Conservation (phyloP, 208 protist species). For the Vickermania ingenoplastis region DNA sequence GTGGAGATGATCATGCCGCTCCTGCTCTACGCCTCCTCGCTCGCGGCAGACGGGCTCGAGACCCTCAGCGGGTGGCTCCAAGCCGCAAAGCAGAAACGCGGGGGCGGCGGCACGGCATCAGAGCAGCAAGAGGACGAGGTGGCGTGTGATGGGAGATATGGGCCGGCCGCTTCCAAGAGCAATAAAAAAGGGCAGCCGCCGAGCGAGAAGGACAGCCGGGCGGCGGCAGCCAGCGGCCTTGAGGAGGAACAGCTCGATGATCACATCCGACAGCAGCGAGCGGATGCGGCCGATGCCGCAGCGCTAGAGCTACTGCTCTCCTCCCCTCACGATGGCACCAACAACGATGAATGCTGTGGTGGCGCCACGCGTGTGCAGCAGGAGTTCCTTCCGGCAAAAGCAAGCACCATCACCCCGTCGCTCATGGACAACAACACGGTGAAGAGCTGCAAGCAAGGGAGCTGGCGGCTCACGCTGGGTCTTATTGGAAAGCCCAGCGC, state of each 20-base stretch:
- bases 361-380: constrained; percentile 4
- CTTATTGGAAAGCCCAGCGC: constrained; percentile 90
- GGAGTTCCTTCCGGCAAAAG: neutral
- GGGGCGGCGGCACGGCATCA: constrained; percentile 3
- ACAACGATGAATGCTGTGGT: neutral
- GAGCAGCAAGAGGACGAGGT: neutral
- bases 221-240: neutral
- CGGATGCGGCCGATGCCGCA: constrained; percentile 5
- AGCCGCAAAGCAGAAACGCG: constrained; percentile 4
- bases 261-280: constrained; percentile 5
- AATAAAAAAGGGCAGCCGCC: neutral
- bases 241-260: constrained; percentile 3
- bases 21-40: constrained; percentile 36
- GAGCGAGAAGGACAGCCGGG: neutral
- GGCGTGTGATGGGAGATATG: too few species aligned
- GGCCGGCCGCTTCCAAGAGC: constrained; percentile 1
- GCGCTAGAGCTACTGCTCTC: neutral
- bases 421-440: neutral
- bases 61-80: constrained; percentile 23
- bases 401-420: neutral
- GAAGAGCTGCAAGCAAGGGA: constrained; percentile 21
- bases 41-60: constrained; percentile 21
- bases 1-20: constrained; percentile 54
- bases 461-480: constrained; percentile 80
- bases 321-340: neutral